Evolutionary conservation across 495 filamentous ascomycete genomes (phyloP).

Genomic region (Lepraria neglecta): DNA sequence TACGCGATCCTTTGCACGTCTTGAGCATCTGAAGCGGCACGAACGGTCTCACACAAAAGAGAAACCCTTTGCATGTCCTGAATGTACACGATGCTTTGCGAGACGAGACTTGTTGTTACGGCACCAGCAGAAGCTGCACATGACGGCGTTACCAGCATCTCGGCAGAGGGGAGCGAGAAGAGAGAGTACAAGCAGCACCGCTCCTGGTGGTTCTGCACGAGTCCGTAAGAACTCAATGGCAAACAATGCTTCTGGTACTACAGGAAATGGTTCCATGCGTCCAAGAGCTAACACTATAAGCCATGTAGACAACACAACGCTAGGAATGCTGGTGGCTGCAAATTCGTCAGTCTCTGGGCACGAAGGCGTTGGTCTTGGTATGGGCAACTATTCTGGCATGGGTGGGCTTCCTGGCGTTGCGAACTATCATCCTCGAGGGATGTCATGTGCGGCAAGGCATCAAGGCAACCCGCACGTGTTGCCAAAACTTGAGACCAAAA

Average conservation of each 20-base stretch:
- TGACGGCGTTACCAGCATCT: slow-evolving; percentile 88
- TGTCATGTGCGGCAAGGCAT: slow-evolving; percentile 59
- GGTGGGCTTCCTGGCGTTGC: slow-evolving; percentile 58
- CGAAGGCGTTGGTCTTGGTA: slow-evolving; percentile 32
- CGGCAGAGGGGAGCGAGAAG: slow-evolving; percentile 71
- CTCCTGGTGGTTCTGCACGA: slow-evolving; percentile 57
- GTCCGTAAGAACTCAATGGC: slow-evolving; percentile 91
- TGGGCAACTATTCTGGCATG: slow-evolving; percentile 62
- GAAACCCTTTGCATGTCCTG: slow-evolving; percentile 97
- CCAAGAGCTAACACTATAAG: slow-evolving; percentile 96
- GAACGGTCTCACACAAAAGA: slow-evolving; percentile 99
- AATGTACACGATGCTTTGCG: slow-evolving; percentile 93
- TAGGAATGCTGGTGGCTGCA: slow-evolving; percentile 62
- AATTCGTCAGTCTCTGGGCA: slow-evolving; percentile 50
- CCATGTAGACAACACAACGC: slow-evolving; percentile 74
- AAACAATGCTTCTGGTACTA: slow-evolving; percentile 44
- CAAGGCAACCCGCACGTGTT: slow-evolving; percentile 60
- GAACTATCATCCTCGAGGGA: slow-evolving; percentile 61
- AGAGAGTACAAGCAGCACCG: slow-evolving; percentile 75
- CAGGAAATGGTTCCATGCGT: slow-evolving; percentile 58
- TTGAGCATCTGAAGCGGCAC: slow-evolving; percentile 97
- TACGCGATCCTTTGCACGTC: slow-evolving; percentile 81
- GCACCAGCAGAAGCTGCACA: slow-evolving; percentile 98
- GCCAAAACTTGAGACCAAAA: slow-evolving; percentile 77
- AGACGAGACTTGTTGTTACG: slow-evolving; percentile 85